A percentile compares a stretch with the other conserved stretches of the same genome.
These are phyloP conservation scores for Penicillium aurantiogriseum DNA, from an alignment of 2,329 filamentous ascomycete species.

Conservation along the genomic window DNA sequence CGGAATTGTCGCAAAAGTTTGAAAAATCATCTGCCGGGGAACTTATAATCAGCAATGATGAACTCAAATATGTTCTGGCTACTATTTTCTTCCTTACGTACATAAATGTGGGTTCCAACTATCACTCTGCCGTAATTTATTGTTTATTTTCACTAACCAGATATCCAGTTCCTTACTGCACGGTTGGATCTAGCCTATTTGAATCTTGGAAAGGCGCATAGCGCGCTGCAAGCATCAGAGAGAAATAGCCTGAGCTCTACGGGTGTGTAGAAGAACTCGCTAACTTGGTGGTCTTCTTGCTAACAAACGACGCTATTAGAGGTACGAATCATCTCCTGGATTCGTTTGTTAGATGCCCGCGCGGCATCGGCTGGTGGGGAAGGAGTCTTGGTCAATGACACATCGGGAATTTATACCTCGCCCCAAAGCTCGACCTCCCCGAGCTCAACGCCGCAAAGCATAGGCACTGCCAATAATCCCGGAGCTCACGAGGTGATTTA, in stretches of 20 bases:
- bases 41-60: background rate
- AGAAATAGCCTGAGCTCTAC: background rate
- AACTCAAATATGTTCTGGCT: background rate
- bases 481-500: background rate
- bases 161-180: background rate
- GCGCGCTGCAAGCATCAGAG: background rate
- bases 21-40: background rate
- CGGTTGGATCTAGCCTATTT: background rate
- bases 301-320: background rate
- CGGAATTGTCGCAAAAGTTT: background rate
- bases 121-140: background rate
- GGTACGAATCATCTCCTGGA: constrained; percentile 46
- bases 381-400: constrained; percentile 51
- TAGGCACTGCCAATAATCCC: background rate
- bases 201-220: background rate
- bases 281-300: background rate
- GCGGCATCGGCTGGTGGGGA: constrained; percentile 58
- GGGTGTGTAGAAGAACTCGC: background rate
- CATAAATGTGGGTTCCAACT: background rate
- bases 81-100: background rate
- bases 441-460: constrained; percentile 36
- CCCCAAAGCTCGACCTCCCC: constrained; percentile 34
- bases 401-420: constrained; percentile 2
- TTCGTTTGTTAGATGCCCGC: constrained; percentile 55
- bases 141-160: background rate